phyloP scores from a whole-genome alignment of 1,284 basidiomycete genomes.

The Ceratobasidium sp. region DNA sequence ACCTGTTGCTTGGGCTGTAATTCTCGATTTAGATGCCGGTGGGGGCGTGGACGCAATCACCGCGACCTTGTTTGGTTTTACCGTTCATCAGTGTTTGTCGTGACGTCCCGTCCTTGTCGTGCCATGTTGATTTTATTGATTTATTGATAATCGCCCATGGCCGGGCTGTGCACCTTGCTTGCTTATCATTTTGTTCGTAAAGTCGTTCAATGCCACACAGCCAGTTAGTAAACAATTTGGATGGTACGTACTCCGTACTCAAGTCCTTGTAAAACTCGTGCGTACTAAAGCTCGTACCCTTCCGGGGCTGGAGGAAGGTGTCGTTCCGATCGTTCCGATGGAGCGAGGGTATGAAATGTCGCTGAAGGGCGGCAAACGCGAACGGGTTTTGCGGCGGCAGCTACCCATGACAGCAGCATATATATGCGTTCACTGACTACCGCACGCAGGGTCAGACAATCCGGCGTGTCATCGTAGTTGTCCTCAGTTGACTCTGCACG shows the following conservation, averaged over 20 bases:
- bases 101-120: too few species aligned
- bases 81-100: too few species aligned
- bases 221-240: too few species aligned
- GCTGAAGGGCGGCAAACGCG: not conserved
- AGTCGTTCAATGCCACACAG: too few species aligned
- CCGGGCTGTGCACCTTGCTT: too few species aligned
- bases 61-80: slow-evolving; percentile 69
- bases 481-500: slow-evolving; percentile 66
- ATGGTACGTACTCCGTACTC: too few species aligned
- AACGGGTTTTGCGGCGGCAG: slow-evolving; percentile 48
- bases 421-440: slow-evolving; percentile 57
- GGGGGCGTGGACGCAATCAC: slow-evolving; percentile 63
- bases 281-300: slow-evolving; percentile 51
- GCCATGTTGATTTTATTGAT: too few species aligned
- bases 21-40: slow-evolving; percentile 23
- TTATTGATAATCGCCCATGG: too few species aligned
- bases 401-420: slow-evolving; percentile 55
- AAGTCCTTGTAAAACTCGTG: slow-evolving; percentile 55
- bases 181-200: too few species aligned
- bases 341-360: slow-evolving; percentile 45
- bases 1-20: slow-evolving; percentile 8
- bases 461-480: slow-evolving; percentile 51
- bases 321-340: slow-evolving; percentile 52
- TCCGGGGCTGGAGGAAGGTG: slow-evolving; percentile 50
- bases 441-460: slow-evolving; percentile 55